Conservation (phyloP, 1,284 basidiomycete genomes). For the Ganoderma multipileum region DNA sequence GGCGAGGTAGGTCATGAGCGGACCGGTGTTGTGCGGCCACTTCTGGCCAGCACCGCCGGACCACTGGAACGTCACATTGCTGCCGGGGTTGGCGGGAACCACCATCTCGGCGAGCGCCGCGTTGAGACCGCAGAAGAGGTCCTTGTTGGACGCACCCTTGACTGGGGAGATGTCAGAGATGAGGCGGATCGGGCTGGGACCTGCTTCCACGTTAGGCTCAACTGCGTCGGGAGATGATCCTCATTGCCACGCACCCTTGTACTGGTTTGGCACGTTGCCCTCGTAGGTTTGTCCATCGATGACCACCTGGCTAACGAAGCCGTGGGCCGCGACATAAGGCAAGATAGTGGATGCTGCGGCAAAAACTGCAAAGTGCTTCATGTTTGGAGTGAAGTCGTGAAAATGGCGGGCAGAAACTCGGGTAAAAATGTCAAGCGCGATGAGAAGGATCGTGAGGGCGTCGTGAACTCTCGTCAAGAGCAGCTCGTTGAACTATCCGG, state of each 20-base stretch:
- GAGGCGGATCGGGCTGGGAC: slow-evolving; percentile 63
- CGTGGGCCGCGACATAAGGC: slow-evolving; percentile 31
- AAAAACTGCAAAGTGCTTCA: slow-evolving; percentile 31
- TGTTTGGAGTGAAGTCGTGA: slow-evolving; percentile 14
- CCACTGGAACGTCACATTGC: slow-evolving; percentile 66
- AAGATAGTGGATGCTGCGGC: slow-evolving; percentile 22
- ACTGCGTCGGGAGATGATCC: neutral
- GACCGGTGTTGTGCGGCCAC: slow-evolving; percentile 79
- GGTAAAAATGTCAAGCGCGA: neutral
- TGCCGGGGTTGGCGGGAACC: slow-evolving; percentile 70
- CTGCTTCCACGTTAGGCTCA: neutral
- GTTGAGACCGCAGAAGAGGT: slow-evolving; percentile 68
- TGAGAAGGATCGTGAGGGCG: slow-evolving; percentile 16
- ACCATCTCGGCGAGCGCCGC: slow-evolving; percentile 59
- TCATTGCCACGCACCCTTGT: slow-evolving; percentile 27
- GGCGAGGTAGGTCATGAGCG: slow-evolving; percentile 76
- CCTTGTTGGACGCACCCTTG: slow-evolving; percentile 64
- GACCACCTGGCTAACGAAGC: slow-evolving; percentile 29
- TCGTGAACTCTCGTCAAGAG: slow-evolving; percentile 30
- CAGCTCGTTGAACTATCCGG: slow-evolving; percentile 23
- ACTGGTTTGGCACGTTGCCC: slow-evolving; percentile 40
- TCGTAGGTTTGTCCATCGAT: slow-evolving; percentile 34
- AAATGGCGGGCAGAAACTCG: neutral
- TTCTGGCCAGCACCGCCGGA: slow-evolving; percentile 50
- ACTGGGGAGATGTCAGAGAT: slow-evolving; percentile 63